Percentiles rank a stretch among this genome's conserved stretches.
phyloP scores from a whole-genome alignment of 2,329 filamentous ascomycete genomes.

The Aaosphaeria pasadenensis region DNA sequence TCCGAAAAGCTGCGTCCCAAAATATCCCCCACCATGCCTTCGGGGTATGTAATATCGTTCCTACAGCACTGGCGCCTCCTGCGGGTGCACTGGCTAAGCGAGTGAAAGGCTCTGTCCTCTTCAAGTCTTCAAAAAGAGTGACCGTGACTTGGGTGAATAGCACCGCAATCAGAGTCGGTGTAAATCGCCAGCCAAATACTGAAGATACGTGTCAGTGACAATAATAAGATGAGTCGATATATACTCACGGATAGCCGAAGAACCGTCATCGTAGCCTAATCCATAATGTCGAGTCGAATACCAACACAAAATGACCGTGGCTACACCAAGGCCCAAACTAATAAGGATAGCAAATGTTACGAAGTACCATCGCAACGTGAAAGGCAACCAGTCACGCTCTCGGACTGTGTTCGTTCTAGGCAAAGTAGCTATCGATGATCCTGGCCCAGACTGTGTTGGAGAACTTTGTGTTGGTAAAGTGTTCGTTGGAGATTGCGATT shows the following conservation, averaged over 20 bases:
- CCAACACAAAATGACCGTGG: constrained; percentile 2
- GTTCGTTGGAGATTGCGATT: no score
- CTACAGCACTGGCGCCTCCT: constrained; percentile 7
- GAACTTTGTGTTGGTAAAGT: no score
- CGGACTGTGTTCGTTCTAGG: no score
- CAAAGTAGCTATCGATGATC: no score
- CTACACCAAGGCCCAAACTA: not conserved
- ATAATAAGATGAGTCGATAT: no score
- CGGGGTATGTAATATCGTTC: not conserved
- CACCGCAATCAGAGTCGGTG: constrained; percentile 22
- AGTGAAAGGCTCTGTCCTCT: constrained; percentile 23
- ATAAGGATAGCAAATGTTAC: not conserved
- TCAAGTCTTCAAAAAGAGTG: constrained; percentile 19
- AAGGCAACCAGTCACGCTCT: constrained; percentile 1
- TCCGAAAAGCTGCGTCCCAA: not conserved
- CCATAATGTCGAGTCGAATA: constrained; percentile 17
- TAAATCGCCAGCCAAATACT: constrained; percentile 25
- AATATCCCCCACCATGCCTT: not conserved
- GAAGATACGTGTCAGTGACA: no score
- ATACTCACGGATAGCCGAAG: constrained; percentile 7
- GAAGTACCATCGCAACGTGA: constrained; percentile 1
- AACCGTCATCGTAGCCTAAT: constrained; percentile 18
- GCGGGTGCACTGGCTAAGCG: constrained; percentile 8
- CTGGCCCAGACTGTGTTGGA: no score
- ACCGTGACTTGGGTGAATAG: constrained; percentile 18